Base-by-base conservation (phyloP, 2,329 filamentous ascomycete genomes). In the Aplosporella prunicola region DNA sequence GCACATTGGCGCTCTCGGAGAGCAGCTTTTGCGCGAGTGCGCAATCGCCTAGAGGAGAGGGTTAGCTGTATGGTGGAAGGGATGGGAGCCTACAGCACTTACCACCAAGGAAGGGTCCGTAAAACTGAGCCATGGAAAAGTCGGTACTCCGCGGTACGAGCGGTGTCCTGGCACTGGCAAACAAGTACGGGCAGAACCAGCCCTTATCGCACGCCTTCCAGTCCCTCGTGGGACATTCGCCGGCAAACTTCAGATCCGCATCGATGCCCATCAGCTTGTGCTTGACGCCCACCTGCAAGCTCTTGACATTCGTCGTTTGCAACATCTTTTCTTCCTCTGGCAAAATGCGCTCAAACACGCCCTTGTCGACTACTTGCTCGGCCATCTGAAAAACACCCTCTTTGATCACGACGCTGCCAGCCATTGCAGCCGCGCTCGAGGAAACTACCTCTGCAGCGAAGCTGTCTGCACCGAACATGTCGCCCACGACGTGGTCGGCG, bases 201-300 rank as follows among this genome's bases (percentile, higher is more conserved):
- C 57, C 57, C 34, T 60, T 60, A 22, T 52, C 56, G 31, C 54
- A 60, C 0, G 44, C 49, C 23, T 50, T 47, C 1, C 39, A n/a
- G 34, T 55, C 46, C 10, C 15, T 20, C 2, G 50, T 29, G 0
- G 55, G 50, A 40, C 49, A 50, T 4, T 54, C 47, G 10, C 52
- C 51, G 0, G 41, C 42, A 31, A 60, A 58, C 2, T 54, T 40
- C 27, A 62, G 24, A 41, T 60, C 57, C 3, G 58, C 58, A 33
- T 61, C 53, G 4, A 61, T 56, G 28, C 57, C 57, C 56, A 63
- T 61, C 30, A 62, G 46, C 18, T 61, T 62, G 33, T 62, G 60
- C 42, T 58, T 59, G 40, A 61, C 54, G 26, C 51, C 47, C 9
- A 60, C 51, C 32, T 58, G 56, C 30, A 61, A 24, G 24, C 52